Conservation (phyloP, 2,329 filamentous ascomycete species). For the Aureobasidium mangrovei region DNA sequence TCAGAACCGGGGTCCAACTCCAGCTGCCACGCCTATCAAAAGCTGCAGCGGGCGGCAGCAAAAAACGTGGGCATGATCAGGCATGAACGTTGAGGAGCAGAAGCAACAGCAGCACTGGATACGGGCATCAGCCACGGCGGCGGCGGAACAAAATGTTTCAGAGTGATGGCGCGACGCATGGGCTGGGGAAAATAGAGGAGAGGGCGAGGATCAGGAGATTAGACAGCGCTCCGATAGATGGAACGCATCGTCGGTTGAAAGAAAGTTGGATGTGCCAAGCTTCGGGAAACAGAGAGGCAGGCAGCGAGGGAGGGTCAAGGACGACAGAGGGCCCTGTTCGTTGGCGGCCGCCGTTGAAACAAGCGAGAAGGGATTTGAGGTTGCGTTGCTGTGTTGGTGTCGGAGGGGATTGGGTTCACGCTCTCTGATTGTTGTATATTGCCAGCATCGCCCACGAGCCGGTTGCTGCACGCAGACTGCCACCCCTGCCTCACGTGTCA, state of each 20-base stretch:
- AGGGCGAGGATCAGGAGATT: background rate
- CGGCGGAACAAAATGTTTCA: background rate
- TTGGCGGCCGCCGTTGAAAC: no score
- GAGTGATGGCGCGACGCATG: slow-evolving; percentile 8
- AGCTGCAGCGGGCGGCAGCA: slow-evolving; percentile 4
- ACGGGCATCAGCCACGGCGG: background rate
- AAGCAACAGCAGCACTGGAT: background rate
- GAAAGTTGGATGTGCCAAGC: slow-evolving; percentile 9
- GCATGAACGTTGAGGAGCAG: background rate
- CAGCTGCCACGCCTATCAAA: slow-evolving; percentile 9
- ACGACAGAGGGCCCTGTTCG: background rate
- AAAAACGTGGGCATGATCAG: slow-evolving; percentile 8
- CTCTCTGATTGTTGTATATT: slow-evolving; percentile 1
- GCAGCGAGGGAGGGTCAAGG: background rate
- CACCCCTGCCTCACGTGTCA: slow-evolving; percentile 9
- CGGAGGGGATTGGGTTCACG: background rate
- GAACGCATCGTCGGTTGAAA: slow-evolving; percentile 10
- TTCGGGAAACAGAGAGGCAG: background rate
- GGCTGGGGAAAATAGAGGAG: slow-evolving; percentile 3
- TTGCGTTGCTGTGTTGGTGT: background rate
- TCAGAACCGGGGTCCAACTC: slow-evolving; percentile 7
- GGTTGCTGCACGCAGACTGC: slow-evolving; percentile 6
- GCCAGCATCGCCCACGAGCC: background rate
- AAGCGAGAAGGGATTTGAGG: no score
- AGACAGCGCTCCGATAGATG: background rate